phyloP scores from a whole-genome alignment of 2,329 filamentous ascomycete genomes.

The Rhinocladiella similis region DNA sequence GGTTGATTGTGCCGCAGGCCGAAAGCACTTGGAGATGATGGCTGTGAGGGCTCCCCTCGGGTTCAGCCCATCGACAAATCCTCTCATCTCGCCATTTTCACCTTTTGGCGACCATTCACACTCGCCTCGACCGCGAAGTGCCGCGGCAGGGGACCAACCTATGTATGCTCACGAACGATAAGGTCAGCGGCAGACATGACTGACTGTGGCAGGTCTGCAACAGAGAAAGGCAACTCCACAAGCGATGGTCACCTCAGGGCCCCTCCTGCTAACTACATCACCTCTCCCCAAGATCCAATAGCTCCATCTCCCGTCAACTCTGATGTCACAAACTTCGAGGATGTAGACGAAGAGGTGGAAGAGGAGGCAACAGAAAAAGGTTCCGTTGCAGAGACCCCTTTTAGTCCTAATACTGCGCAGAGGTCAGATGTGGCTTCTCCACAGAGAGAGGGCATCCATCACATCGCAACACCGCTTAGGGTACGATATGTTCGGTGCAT shows the following conservation, averaged over 20 bases:
- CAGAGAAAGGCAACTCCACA: slow-evolving; percentile 12
- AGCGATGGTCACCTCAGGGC: slow-evolving; percentile 33
- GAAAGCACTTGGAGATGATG: slow-evolving; percentile 42
- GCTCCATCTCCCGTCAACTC: slow-evolving; percentile 64
- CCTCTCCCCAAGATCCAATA: slow-evolving; percentile 58
- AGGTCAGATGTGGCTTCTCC: slow-evolving; percentile 13
- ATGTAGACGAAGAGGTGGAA: slow-evolving; percentile 76
- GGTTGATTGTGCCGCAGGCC: slow-evolving; percentile 20
- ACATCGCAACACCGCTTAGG: slow-evolving; percentile 15
- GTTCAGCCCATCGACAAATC: slow-evolving; percentile 57
- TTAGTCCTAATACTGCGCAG: slow-evolving; percentile 4
- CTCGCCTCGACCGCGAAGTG: slow-evolving; percentile 50
- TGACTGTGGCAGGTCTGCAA: slow-evolving; percentile 27
- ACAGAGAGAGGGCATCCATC: slow-evolving; percentile 9
- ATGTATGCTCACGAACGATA: slow-evolving; percentile 50
- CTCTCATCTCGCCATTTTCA: slow-evolving; percentile 56
- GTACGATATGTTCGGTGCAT: slow-evolving; percentile 7
- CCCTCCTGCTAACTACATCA: slow-evolving; percentile 34
- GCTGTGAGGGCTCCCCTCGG: slow-evolving; percentile 64
- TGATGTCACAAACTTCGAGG: slow-evolving; percentile 67
- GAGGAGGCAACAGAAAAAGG: slow-evolving; percentile 33
- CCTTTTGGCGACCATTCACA: slow-evolving; percentile 57
- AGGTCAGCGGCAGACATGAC: slow-evolving; percentile 44
- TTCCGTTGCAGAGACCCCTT: slow-evolving; percentile 6
- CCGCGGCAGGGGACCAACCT: slow-evolving; percentile 56